Percentiles rank a stretch among this genome's conserved stretches.
phyloP scores from a whole-genome alignment of 2,329 filamentous ascomycete species.

The Cladosporium velox region DNA sequence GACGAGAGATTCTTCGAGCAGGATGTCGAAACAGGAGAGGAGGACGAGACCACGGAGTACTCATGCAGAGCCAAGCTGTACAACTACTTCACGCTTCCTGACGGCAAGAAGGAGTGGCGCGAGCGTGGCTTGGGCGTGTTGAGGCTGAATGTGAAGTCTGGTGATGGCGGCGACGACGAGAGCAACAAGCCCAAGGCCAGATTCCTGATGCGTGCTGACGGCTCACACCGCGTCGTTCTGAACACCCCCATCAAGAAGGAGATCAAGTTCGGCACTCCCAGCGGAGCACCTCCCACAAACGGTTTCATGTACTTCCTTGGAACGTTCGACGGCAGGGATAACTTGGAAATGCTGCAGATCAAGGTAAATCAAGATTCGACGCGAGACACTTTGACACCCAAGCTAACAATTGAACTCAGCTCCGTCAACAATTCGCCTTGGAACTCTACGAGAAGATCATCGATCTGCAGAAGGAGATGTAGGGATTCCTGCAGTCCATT shows the following conservation, averaged over 20 bases:
- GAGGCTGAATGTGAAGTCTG: conserved; percentile 74
- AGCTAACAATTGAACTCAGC: conserved; percentile 34
- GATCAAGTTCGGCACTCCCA: conserved; percentile 72
- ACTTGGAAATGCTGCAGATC: conserved; percentile 56
- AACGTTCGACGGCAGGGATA: conserved; percentile 54
- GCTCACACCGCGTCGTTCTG: conserved; percentile 80
- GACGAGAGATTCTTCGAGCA: conserved; percentile 59
- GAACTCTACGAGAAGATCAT: conserved; percentile 50
- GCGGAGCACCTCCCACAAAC: conserved; percentile 65
- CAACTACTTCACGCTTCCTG: conserved; percentile 60
- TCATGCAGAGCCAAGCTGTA: conserved; percentile 82
- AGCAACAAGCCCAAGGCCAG: conserved; percentile 59
- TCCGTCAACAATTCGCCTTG: conserved; percentile 46
- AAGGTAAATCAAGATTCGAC: conserved; percentile 49
- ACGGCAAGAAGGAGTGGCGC: conserved; percentile 70
- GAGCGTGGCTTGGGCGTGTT: conserved; percentile 83
- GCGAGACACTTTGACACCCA: conserved; percentile 44
- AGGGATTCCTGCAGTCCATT: neutral
- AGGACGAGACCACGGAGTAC: conserved; percentile 74
- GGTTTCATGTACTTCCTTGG: conserved; percentile 69
- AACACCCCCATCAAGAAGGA: conserved; percentile 79
- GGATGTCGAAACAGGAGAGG: conserved; percentile 83
- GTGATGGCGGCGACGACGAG: conserved; percentile 55
- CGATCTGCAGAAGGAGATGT: conserved; percentile 45
- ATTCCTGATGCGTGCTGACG: conserved; percentile 88